phyloP scores from a whole-genome alignment of 495 filamentous ascomycete species.

The Bacidia gigantensis region DNA sequence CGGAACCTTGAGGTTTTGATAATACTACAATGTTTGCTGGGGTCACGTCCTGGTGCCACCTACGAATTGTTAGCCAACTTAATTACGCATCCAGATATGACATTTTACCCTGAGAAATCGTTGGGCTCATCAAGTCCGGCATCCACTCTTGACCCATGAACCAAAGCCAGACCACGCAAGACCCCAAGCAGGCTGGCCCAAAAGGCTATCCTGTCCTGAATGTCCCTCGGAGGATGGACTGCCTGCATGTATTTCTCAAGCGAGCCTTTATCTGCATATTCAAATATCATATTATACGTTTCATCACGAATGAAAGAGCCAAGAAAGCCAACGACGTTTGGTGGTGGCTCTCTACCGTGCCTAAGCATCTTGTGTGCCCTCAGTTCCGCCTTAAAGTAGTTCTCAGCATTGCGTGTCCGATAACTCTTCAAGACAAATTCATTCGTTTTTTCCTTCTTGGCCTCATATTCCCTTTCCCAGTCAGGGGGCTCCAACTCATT shows the following conservation, averaged over 20 bases:
- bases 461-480: not conserved
- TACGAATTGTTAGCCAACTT: conserved; percentile 5
- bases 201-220: conserved; percentile 27
- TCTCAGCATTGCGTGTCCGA: conserved; percentile 17
- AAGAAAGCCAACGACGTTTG: conserved; percentile 30
- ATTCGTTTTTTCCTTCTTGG: conserved; percentile 2
- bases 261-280: conserved; percentile 31
- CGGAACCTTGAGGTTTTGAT: conserved; percentile 12
- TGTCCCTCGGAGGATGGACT: conserved; percentile 18
- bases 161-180: conserved; percentile 23
- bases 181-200: conserved; percentile 29
- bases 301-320: conserved; percentile 28
- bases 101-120: not conserved
- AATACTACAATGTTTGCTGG: conserved; percentile 28
- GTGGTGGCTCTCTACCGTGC: conserved; percentile 4
- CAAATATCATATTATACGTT: conserved; percentile 30
- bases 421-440: conserved; percentile 33
- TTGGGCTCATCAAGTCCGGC: not conserved
- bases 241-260: conserved; percentile 28
- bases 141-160: conserved; percentile 20
- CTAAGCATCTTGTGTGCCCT: conserved; percentile 23
- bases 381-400: conserved; percentile 24
- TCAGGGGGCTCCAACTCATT: conserved; percentile 2
- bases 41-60: conserved; percentile 29
- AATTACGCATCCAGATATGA: too few relatives aligned